Evolutionary conservation across 1,284 basidiomycete genomes (phyloP).

Genomic region (Ganoderma lucidum): DNA sequence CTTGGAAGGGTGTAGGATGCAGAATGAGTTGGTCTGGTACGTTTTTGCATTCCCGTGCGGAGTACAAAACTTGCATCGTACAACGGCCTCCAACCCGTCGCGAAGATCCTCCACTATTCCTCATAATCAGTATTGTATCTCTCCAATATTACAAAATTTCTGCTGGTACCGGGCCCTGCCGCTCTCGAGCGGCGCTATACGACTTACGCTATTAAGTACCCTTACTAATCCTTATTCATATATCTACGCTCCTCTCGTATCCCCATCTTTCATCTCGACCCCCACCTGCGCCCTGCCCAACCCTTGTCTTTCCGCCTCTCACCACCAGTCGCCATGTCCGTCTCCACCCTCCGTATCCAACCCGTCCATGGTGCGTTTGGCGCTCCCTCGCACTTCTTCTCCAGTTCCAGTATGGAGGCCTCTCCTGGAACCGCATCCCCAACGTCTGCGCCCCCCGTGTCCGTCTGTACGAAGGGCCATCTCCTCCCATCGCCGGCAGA

Average conservation of each 20-base stretch:
- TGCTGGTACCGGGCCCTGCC: too few relatives aligned
- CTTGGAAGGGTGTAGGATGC: too few relatives aligned
- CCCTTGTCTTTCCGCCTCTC: neutral
- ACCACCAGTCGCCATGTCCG: slow-evolving; percentile 30
- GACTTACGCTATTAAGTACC: neutral
- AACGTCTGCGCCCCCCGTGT: slow-evolving; percentile 36
- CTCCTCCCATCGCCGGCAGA: slow-evolving; percentile 9
- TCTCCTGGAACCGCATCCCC: slow-evolving; percentile 38
- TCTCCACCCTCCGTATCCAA: slow-evolving; percentile 42
- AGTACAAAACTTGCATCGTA: too few relatives aligned
- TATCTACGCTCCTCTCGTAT: slow-evolving; percentile 9
- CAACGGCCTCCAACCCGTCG: too few relatives aligned
- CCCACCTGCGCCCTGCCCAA: neutral
- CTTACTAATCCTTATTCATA: slow-evolving; percentile 17
- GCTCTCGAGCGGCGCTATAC: too few relatives aligned
- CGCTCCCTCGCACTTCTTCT: slow-evolving; percentile 32
- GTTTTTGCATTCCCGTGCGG: too few relatives aligned
- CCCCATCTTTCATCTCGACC: neutral
- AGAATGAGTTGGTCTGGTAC: too few relatives aligned
- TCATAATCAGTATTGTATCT: too few relatives aligned
- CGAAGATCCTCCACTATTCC: too few relatives aligned
- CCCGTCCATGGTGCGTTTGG: slow-evolving; percentile 40
- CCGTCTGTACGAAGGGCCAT: slow-evolving; percentile 21
- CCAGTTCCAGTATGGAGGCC: slow-evolving; percentile 31
- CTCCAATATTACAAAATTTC: too few relatives aligned